Evolutionary conservation across 805 yeast genomes (phyloP), one percentile per base, ranked within the genome.

Genomic region (Wickerhamiella shivajii): DNA sequence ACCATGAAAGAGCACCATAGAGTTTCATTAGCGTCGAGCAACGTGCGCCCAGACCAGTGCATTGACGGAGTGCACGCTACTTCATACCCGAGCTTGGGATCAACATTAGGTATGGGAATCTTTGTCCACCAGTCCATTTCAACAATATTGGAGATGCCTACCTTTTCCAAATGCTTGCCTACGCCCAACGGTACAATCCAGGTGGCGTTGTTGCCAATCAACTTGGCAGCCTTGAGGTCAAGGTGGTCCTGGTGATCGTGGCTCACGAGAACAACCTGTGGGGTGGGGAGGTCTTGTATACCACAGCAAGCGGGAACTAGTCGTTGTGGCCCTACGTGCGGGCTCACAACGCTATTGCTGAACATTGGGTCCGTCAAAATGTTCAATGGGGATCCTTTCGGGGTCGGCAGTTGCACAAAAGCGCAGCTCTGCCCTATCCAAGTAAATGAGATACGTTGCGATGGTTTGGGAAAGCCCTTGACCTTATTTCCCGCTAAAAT

Each of bases 201-300:
- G 1, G 69, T 61, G 2, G 77, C 61, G 3, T 54, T 42, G 43
- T 79, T 74, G 9, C 78, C 75, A n/a, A 76, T 56, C 22, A 49
- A 34, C 11, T 45, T 45, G 11, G 74, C 68, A 7, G 78, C 60
- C 19, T 63, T 70, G 36, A 67, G 59, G 46, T 87, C 97, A 28
- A 87, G 56, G 57, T 87, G 97, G 53, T 87, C 97, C 2, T 96
- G 97, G 49, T 87, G 97, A 50, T 87, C 85, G 52, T 87, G 97
- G 2, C 92, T 77, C 0, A 87, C 93, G 14, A 87, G 50, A 1
- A 83, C 74, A 36, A 74, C 69, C 41, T 81, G 74, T 0, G 84
- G 77, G 25, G 59, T 54, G 8, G 83, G 78, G 9, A 85, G 63
- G 13, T 74, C 74, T 1, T 65, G 64, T 8, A 78, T 50, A 10